phyloP scores from a whole-genome alignment of 2,329 filamentous ascomycete genomes.

The Amauroascus verrucosus region DNA sequence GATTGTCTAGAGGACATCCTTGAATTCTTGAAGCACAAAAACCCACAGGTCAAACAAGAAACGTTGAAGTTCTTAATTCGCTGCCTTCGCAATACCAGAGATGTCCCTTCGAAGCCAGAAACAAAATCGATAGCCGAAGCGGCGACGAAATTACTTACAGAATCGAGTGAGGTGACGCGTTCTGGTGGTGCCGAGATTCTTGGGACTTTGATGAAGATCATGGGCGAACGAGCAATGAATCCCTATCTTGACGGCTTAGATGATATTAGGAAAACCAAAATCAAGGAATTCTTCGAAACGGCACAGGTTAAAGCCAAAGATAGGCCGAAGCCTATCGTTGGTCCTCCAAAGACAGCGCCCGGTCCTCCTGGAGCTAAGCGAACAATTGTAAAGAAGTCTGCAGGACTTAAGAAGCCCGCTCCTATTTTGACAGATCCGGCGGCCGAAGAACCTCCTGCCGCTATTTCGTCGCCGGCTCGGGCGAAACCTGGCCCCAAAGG shows the following conservation, averaged over 20 bases:
- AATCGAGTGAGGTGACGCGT: conserved; percentile 75
- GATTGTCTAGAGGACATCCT: conserved; percentile 89
- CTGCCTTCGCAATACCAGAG: conserved; percentile 69
- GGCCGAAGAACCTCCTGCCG: conserved; percentile 43
- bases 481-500: conserved; percentile 38
- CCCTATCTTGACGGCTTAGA: conserved; percentile 84
- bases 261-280: conserved; percentile 88
- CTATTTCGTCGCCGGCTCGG: conserved; percentile 29
- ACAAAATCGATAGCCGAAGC: conserved; percentile 77
- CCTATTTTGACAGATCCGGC: conserved; percentile 43
- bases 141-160: conserved; percentile 78
- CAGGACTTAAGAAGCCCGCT: conserved; percentile 43
- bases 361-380: conserved; percentile 36
- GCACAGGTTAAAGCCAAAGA: conserved; percentile 82
- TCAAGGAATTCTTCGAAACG: conserved; percentile 80
- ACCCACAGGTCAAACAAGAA: conserved; percentile 93
- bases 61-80: conserved; percentile 89
- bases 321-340: conserved; percentile 68
- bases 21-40: conserved; percentile 81
- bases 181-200: conserved; percentile 85
- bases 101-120: conserved; percentile 75
- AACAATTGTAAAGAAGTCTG: conserved; percentile 42
- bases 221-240: conserved; percentile 92
- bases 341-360: conserved; percentile 49
- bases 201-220: conserved; percentile 95